Evolutionary conservation across 306 rosid species (phyloP).

Genomic region (Betula pendula): DNA sequence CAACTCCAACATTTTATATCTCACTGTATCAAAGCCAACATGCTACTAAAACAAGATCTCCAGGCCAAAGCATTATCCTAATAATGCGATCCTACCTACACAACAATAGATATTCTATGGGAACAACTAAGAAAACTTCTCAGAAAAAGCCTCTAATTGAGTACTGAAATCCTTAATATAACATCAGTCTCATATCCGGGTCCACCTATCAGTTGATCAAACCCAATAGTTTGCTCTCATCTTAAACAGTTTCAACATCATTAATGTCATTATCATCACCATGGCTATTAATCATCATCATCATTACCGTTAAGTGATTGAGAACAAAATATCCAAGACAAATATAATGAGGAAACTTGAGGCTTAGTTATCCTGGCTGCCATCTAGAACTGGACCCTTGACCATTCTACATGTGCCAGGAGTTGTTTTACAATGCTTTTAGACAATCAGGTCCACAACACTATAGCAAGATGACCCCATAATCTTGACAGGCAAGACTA

Average conservation of each 20-base stretch:
- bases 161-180: not conserved
- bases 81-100: not conserved
- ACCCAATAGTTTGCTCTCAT: not conserved
- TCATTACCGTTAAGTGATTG: not conserved
- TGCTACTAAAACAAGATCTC: conserved; percentile 23
- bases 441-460: not conserved
- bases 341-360: not conserved
- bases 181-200: not conserved
- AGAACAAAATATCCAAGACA: not conserved
- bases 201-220: not conserved
- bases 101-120: not conserved
- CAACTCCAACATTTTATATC: conserved; percentile 30
- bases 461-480: not conserved
- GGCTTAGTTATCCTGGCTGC: not conserved
- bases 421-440: not conserved
- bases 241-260: not conserved
- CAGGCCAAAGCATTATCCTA: not conserved
- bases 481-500: not conserved
- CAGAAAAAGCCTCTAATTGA: not conserved
- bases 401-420: not conserved
- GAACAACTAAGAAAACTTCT: not conserved
- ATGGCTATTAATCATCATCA: not conserved
- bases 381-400: not conserved
- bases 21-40: conserved; percentile 13
- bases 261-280: not conserved